Evolutionary conservation across 352 stramenopile genomes (phyloP), one percentile per base, ranked within the genome.

Genomic region (Phytophthora pini): DNA sequence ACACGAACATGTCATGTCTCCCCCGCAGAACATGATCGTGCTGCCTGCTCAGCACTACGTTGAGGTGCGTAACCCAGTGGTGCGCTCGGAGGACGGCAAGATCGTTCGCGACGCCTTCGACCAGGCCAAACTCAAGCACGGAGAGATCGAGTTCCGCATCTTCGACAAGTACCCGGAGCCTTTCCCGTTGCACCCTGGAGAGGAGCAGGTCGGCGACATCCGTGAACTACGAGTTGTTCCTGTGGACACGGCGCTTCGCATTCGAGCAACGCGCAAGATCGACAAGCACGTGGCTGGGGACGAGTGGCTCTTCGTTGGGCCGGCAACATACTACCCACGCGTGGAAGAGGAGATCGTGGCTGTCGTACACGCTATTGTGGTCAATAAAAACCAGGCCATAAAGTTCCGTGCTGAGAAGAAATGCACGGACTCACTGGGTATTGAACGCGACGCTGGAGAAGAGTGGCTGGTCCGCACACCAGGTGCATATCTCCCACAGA

Each of bases 351-450:
- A 89, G n/a, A 73, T 94, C 4, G 65, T 92, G 3, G 56, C 49
- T 3, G 58, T 76, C 1, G 77, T 94, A 6, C 60, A 70, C 1
- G 82, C 85, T 3, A 88, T 84, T 41, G 76, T 94, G 49, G 82
- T 94, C 58, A 76, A 91, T 58, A 92, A 87, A 59, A 92, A 94
- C 77, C 70, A 91, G 38, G 85, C 85, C 38, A 72, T 94, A 71
- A 91, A 92, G 64, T 89, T 94, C 41, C 82, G 83, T 4, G 83
- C 85, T 11, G 82, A 89, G 61, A 94, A 94, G 70, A 94, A 90
- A 56, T 93, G 82, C 71, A 83, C 70, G 22, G 85, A 93, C 59
- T 70, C 82, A 40, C 75, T 88, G 38, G 82, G 76, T 29, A 74
- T 82, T 11, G 68, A 78, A 39, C 85, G 76, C 32, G 85, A 89